A percentile compares a stretch with the other conserved stretches of the same genome.
phyloP scores from a whole-genome alignment of 139 green algal genomes.

The Nannochloris sp. region DNA sequence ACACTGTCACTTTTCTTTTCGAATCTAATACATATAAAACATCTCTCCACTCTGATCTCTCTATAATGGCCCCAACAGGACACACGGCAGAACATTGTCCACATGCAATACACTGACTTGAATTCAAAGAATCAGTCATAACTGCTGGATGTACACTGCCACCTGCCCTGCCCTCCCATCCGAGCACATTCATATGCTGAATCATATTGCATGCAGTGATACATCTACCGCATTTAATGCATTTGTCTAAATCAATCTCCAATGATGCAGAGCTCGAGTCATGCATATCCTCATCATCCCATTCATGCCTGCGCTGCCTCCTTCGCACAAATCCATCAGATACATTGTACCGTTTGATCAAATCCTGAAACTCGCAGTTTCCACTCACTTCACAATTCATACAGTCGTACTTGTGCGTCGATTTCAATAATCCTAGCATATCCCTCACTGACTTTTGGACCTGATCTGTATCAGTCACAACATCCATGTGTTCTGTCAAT shows the following conservation, averaged over 20 bases:
- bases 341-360: slow-evolving; percentile 32
- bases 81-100: slow-evolving; percentile 36
- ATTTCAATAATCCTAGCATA: slow-evolving; percentile 25
- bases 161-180: slow-evolving; percentile 21
- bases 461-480: slow-evolving; percentile 25
- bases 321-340: slow-evolving; percentile 3
- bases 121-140: slow-evolving; percentile 3
- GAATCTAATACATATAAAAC: slow-evolving; percentile 29
- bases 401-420: slow-evolving; percentile 37
- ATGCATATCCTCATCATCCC: slow-evolving; percentile 15
- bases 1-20: slow-evolving; percentile 41
- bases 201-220: slow-evolving; percentile 24
- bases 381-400: slow-evolving; percentile 40
- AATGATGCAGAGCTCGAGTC: slow-evolving; percentile 17
- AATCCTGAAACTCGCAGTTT: slow-evolving; percentile 43
- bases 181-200: slow-evolving; percentile 42
- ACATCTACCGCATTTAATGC: slow-evolving; percentile 40
- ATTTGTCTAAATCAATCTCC: slow-evolving; percentile 42
- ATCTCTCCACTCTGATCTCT: slow-evolving; percentile 33
- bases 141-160: slow-evolving; percentile 29
- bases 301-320: slow-evolving; percentile 15
- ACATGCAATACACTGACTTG: slow-evolving; percentile 32
- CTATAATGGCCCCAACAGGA: slow-evolving; percentile 34
- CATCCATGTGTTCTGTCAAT: slow-evolving; percentile 15
- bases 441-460: slow-evolving; percentile 19